A percentile compares a stretch with the other conserved stretches of the same genome.
Evolutionary conservation across 2,329 filamentous ascomycete species (phyloP).

Genomic region (Xylariales sp.): DNA sequence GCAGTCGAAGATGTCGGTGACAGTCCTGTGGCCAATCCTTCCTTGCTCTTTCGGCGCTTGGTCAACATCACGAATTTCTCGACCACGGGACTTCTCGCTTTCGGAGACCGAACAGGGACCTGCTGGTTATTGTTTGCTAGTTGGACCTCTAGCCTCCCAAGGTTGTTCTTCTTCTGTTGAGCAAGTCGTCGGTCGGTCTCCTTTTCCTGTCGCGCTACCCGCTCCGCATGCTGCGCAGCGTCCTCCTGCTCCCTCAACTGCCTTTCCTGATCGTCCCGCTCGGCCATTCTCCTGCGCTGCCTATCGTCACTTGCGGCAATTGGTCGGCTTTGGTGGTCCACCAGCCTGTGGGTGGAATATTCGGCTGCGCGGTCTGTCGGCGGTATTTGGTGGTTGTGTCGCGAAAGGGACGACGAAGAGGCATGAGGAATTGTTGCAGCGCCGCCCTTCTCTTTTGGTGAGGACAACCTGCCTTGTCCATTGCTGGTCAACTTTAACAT

Average conservation of each 20-base stretch:
- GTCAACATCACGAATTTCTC: conserved; percentile 45
- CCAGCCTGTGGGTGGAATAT: conserved; percentile 14
- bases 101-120: conserved; percentile 18
- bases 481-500: conserved; percentile 13
- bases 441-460: conserved; percentile 17
- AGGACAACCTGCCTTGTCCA: conserved; percentile 11
- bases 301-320: conserved; percentile 15
- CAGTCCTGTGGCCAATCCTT: conserved; percentile 29
- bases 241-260: conserved; percentile 19
- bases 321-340: conserved; percentile 10
- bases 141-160: conserved; percentile 40
- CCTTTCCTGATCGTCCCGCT: conserved; percentile 15
- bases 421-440: conserved; percentile 8
- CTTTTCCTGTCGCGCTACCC: conserved; percentile 38
- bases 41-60: conserved; percentile 35
- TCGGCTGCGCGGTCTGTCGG: conserved; percentile 16
- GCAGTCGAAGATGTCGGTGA: conserved; percentile 27
- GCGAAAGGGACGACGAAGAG: conserved; percentile 10
- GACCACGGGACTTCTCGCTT: conserved; percentile 37
- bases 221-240: conserved; percentile 29
- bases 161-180: conserved; percentile 45
- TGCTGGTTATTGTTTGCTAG: conserved; percentile 32
- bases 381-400: conserved; percentile 15
- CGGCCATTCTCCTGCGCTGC: conserved; percentile 15
- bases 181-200: conserved; percentile 45